Base-by-base conservation (phyloP, 2,329 filamentous ascomycete genomes). In the Paramyrothecium sp. region DNA sequence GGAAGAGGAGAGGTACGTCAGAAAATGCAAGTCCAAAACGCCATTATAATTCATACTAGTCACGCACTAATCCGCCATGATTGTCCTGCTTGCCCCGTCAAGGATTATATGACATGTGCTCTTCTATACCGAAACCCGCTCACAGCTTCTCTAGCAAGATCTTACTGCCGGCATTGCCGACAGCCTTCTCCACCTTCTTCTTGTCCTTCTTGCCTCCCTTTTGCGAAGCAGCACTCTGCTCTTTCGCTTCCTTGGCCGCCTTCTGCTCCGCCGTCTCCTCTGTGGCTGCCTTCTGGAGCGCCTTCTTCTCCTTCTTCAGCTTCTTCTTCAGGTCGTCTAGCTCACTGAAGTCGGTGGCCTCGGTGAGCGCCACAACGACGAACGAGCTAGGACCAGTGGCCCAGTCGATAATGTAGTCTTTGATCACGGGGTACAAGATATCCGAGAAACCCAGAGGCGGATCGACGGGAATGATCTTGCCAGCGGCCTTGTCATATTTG, bases 351-450 rank as follows among this genome's bases (percentile, higher is more conserved):
- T 87, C 86, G 21, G 84, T 80, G 0, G 89, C 84, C 75, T 98
- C 94, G 5, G 93, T 74, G 63, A 98, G 77, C 17, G 87, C 89
- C 23, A 98, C 83, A 3, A 97, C 82, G 12, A 96, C 91, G 65
- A 97, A 98, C 1, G 90, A 91, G 64, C 92, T 92, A 2, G 89
- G 84, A 0, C 93, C 90, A 0, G 88, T 93, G 0, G 94, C 93
- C 95, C 95, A 99, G 20, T 86, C 79, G 57, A 95, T 73, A 22
- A 96, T 76, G 63, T 91, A 79, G 1, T 87, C 84, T 70, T 90
- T 85, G 72, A 98, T 93, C 60, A 89, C 78, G 7, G 88, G 86
- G 71, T 94, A 98, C n/a, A 99, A 80, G 52, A 89, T 78, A 62
- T 89, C 83, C 59, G 91, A 87, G 71, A 99, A 99, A 53, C 88